Conservation (phyloP, 2,329 filamentous ascomycete genomes). For the Nigrospora oryzae region DNA sequence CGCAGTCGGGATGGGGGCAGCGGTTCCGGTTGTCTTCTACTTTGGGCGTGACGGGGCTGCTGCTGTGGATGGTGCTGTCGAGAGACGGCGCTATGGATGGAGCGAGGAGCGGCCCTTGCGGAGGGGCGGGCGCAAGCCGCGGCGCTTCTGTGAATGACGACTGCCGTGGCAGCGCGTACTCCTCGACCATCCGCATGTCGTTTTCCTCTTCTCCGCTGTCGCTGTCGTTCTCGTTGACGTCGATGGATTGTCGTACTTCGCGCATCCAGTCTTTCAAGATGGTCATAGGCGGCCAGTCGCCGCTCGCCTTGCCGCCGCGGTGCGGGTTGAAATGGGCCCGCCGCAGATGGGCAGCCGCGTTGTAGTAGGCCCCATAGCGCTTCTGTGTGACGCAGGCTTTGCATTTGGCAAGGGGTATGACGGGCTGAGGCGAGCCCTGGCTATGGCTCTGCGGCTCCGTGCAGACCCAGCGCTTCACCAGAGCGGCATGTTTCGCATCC, state of each 20-base stretch:
- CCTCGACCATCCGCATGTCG: slow-evolving; percentile 30
- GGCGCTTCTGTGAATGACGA: slow-evolving; percentile 21
- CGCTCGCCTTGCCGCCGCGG: slow-evolving; percentile 46
- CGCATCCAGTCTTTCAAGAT: slow-evolving; percentile 53
- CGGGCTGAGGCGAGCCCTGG: slow-evolving; percentile 32
- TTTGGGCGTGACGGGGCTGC: slow-evolving; percentile 20
- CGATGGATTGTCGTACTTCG: slow-evolving; percentile 43
- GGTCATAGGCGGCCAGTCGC: slow-evolving; percentile 50
- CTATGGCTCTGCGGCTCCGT: slow-evolving; percentile 35
- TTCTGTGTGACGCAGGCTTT: slow-evolving; percentile 49
- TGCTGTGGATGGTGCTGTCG: slow-evolving; percentile 22
- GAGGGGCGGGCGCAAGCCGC: slow-evolving; percentile 21
- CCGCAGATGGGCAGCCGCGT: slow-evolving; percentile 49
- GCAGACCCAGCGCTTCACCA: slow-evolving; percentile 49
- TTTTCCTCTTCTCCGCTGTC: slow-evolving; percentile 46
- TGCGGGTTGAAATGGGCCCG: slow-evolving; percentile 50
- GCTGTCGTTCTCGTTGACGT: slow-evolving; percentile 35
- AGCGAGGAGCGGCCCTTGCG: slow-evolving; percentile 18
- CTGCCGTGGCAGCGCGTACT: slow-evolving; percentile 35
- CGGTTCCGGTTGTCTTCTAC: slow-evolving; percentile 31
- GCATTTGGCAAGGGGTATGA: slow-evolving; percentile 44
- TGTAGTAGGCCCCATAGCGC: slow-evolving; percentile 51
- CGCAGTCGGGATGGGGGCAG: slow-evolving; percentile 78
- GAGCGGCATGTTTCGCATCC: slow-evolving; percentile 46
- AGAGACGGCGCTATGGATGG: slow-evolving; percentile 21